These are phyloP conservation scores for Phytopythium helicoides DNA, from an alignment of 352 stramenopile species.

Conservation along the genomic window DNA sequence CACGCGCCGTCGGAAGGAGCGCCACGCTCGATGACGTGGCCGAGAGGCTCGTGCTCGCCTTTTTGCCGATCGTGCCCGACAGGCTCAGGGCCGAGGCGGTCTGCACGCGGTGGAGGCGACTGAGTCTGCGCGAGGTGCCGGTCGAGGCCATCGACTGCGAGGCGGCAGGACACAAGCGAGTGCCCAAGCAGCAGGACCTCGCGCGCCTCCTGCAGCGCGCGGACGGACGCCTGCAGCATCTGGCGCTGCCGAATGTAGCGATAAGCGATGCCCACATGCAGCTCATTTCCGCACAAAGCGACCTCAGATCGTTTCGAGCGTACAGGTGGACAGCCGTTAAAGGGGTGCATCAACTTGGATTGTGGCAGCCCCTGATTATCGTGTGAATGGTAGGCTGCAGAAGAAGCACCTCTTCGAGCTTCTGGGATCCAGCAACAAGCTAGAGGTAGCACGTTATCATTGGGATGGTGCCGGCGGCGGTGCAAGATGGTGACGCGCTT, in stretches of 20 bases:
- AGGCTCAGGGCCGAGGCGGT: constrained; percentile 48
- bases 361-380: no score
- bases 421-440: constrained; percentile 23
- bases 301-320: constrained; percentile 43
- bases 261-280: constrained; percentile 43
- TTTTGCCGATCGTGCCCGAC: constrained; percentile 48
- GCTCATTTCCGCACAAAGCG: constrained; percentile 27
- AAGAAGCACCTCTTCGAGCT: constrained; percentile 55
- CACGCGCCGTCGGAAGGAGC: background rate
- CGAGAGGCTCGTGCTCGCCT: constrained; percentile 43
- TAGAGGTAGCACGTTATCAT: constrained; percentile 18
- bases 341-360: no score
- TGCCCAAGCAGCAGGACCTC: constrained; percentile 31
- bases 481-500: background rate
- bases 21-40: constrained; percentile 32
- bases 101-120: constrained; percentile 48
- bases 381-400: constrained; percentile 23
- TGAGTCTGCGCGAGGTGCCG: constrained; percentile 38
- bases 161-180: constrained; percentile 8
- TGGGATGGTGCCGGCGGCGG: no score
- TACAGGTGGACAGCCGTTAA: constrained; percentile 27
- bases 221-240: constrained; percentile 22
- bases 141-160: constrained; percentile 52
- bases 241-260: constrained; percentile 43
- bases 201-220: constrained; percentile 35